These are phyloP conservation scores for Naganishia onofrii DNA, from an alignment of 768 basidiomycete species.

Conservation along the genomic window DNA sequence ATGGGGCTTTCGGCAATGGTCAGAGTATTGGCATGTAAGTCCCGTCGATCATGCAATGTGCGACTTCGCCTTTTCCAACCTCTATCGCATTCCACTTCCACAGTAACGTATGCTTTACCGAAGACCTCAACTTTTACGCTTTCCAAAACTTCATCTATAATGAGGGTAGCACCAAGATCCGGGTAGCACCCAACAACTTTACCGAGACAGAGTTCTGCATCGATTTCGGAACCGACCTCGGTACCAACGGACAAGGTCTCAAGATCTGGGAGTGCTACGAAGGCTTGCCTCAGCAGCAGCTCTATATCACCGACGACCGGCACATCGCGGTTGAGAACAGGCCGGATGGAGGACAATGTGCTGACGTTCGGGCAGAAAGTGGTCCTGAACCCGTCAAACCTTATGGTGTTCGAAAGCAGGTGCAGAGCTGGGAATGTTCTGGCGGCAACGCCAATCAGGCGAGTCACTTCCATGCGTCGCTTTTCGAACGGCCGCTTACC, in stretches of 20 bases:
- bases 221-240: slow-evolving; percentile 17
- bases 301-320: not conserved
- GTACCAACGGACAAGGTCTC: slow-evolving; percentile 15
- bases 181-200: slow-evolving; percentile 12
- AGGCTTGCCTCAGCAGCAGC: not conserved
- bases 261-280: slow-evolving; percentile 19
- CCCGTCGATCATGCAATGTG: not conserved
- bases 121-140: not conserved
- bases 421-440: slow-evolving; percentile 22
- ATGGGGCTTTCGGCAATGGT: slow-evolving; percentile 11
- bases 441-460: slow-evolving; percentile 24
- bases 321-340: slow-evolving; percentile 13
- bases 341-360: slow-evolving; percentile 15
- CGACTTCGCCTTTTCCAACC: not conserved
- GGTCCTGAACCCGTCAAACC: not conserved
- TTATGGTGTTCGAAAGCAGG: slow-evolving; percentile 21
- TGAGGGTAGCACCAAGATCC: slow-evolving; percentile 18
- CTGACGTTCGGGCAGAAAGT: slow-evolving; percentile 15
- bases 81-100: too few relatives aligned
- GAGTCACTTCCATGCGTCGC: not conserved
- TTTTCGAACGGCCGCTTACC: too few relatives aligned
- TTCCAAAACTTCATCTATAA: slow-evolving; percentile 13
- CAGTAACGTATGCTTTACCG: slow-evolving; percentile 21
- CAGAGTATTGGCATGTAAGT: slow-evolving; percentile 14
- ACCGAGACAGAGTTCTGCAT: slow-evolving; percentile 17